A percentile compares a stretch with the other conserved stretches of the same genome.
Evolutionary conservation across 129 eudicot species (phyloP).

Genomic region (Lactuca saligna): DNA sequence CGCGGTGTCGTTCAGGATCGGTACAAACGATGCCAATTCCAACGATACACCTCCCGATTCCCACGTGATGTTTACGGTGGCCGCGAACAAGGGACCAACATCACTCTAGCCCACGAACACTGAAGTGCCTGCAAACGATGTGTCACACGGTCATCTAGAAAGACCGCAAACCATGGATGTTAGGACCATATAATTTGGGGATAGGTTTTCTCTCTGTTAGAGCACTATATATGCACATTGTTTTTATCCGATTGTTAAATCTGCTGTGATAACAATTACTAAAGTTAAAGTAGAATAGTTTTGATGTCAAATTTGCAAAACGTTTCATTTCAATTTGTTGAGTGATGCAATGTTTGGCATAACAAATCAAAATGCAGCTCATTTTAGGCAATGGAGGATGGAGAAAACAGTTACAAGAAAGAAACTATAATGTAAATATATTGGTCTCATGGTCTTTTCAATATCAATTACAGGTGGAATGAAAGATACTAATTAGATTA

Average conservation of each 20-base stretch:
- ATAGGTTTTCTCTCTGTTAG: background rate
- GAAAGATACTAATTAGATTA: conserved; percentile 69
- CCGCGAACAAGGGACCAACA: no score
- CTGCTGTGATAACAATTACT: conserved; percentile 5
- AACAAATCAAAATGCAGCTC: background rate
- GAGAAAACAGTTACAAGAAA: background rate
- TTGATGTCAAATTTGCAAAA: background rate
- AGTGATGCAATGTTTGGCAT: background rate
- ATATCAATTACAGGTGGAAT: conserved; percentile 66
- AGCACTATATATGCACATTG: background rate
- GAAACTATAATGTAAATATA: background rate
- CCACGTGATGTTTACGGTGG: no score
- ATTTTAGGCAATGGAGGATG: conserved; percentile 4
- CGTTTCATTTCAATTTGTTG: conserved; percentile 2
- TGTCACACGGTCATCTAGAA: no score
- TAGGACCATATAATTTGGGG: background rate
- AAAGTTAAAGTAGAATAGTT: background rate
- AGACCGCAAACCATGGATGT: no score
- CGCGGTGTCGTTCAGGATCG: no score
- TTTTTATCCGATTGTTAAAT: background rate
- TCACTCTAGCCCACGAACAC: no score
- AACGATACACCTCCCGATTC: no score
- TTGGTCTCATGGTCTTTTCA: background rate
- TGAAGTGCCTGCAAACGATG: no score
- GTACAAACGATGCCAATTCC: no score